phyloP scores from a whole-genome alignment of 352 stramenopile genomes.

The Phytophthora fragariae region DNA sequence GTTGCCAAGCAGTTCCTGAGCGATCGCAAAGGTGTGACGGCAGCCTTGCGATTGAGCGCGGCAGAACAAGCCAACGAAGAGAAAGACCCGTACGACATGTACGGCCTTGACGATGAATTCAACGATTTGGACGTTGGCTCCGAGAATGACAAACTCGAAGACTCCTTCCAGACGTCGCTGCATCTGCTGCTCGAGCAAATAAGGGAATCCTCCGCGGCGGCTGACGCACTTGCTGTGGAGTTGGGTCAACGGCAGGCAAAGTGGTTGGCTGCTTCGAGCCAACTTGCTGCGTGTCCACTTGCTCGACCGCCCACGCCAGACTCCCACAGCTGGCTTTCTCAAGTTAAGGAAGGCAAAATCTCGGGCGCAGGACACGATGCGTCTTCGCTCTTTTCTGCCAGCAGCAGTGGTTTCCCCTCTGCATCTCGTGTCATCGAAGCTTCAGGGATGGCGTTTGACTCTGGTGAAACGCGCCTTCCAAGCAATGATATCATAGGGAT shows the following conservation, averaged over 20 bases:
- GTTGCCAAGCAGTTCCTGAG: slow-evolving; percentile 48
- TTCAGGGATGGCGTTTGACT: slow-evolving; percentile 55
- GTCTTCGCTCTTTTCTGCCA: slow-evolving; percentile 32
- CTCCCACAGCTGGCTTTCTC: slow-evolving; percentile 76
- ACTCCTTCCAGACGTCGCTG: slow-evolving; percentile 39
- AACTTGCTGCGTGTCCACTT: slow-evolving; percentile 69
- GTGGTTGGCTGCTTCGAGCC: slow-evolving; percentile 77
- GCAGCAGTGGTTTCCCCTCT: slow-evolving; percentile 36
- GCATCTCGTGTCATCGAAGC: slow-evolving; percentile 45
- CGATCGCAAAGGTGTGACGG: slow-evolving; percentile 25
- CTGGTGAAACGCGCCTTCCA: slow-evolving; percentile 35
- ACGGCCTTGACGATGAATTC: slow-evolving; percentile 29
- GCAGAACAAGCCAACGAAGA: slow-evolving; percentile 8
- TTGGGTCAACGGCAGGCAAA: slow-evolving; percentile 56
- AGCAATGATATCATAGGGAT: slow-evolving; percentile 19
- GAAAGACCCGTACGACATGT: slow-evolving; percentile 28
- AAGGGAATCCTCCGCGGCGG: slow-evolving; percentile 33
- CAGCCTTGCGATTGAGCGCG: slow-evolving; percentile 18
- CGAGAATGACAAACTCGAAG: slow-evolving; percentile 35
- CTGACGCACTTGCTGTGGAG: slow-evolving; percentile 34
- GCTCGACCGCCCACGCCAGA: slow-evolving; percentile 57
- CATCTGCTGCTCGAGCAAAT: slow-evolving; percentile 43
- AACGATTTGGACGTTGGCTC: slow-evolving; percentile 24
- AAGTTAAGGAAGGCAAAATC: slow-evolving; percentile 83
- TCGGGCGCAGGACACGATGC: slow-evolving; percentile 73